Evolutionary conservation across 169 alveolate genomes (phyloP).

Genomic region (Plasmodium vivax): DNA sequence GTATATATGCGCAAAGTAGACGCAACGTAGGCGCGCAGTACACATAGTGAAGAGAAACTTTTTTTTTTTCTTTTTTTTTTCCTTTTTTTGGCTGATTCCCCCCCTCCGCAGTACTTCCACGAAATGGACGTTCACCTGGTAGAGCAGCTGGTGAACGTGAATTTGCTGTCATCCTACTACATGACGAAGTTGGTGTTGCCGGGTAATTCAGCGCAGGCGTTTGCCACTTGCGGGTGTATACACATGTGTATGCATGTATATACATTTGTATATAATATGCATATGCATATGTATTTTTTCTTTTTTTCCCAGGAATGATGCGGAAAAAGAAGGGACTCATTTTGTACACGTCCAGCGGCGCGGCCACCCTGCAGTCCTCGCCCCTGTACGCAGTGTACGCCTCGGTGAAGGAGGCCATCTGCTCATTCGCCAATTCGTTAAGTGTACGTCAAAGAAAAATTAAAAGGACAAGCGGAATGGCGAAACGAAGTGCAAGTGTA

Average conservation of each 20-base stretch:
- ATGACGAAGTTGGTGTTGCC: conserved; percentile 78
- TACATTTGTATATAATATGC: background rate
- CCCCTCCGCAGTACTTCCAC: conserved; percentile 65
- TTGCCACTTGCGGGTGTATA: background rate
- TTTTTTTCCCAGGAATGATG: conserved; percentile 2
- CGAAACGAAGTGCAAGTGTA: background rate
- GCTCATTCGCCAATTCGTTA: conserved; percentile 72
- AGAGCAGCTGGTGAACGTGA: conserved; percentile 78
- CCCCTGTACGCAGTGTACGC: conserved; percentile 80
- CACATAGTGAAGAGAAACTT: background rate
- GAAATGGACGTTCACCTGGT: conserved; percentile 75
- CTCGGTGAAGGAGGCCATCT: conserved; percentile 77
- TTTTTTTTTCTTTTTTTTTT: background rate
- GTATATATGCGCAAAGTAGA: background rate
- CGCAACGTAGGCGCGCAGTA: background rate
- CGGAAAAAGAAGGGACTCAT: conserved; percentile 75
- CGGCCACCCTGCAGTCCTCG: conserved; percentile 72
- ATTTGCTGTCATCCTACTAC: conserved; percentile 72
- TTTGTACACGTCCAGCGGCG: conserved; percentile 79
- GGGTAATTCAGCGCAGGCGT: conserved; percentile 16
- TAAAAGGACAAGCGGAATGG: background rate
- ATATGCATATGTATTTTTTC: background rate
- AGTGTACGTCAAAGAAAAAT: conserved; percentile 1
- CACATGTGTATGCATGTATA: background rate
- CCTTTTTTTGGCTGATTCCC: background rate